Evolutionary conservation across 495 filamentous ascomycete species (phyloP).

Genomic region (Xylaria venustula): DNA sequence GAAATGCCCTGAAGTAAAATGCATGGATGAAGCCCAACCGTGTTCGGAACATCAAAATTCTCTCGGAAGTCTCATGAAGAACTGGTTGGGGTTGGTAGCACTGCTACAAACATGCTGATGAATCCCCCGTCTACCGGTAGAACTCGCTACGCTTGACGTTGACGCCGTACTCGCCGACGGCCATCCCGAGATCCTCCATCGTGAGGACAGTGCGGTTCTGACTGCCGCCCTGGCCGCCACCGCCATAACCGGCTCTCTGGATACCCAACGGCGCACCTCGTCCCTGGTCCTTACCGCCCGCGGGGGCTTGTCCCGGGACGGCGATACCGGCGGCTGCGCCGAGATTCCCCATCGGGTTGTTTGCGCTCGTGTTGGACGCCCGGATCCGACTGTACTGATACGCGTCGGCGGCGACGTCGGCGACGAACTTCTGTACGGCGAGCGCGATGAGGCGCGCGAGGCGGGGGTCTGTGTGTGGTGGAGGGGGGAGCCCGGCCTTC

Average conservation of each 20-base stretch:
- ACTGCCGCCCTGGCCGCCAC: constrained; percentile 84
- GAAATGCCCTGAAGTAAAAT: neutral
- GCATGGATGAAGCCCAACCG: neutral
- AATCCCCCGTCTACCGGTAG: constrained; percentile 63
- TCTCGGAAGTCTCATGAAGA: no score
- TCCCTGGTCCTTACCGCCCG: constrained; percentile 56
- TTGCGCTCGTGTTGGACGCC: constrained; percentile 79
- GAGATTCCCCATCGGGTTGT: constrained; percentile 84
- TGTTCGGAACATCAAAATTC: no score
- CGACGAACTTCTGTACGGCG: constrained; percentile 96
- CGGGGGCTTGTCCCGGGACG: constrained; percentile 57
- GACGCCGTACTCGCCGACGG: constrained; percentile 93
- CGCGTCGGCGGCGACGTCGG: constrained; percentile 94
- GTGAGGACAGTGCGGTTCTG: constrained; percentile 93
- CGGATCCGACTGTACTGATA: constrained; percentile 97
- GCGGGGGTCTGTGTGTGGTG: constrained; percentile 78
- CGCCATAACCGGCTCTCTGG: constrained; percentile 87
- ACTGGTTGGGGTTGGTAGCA: no score
- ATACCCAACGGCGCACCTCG: constrained; percentile 73
- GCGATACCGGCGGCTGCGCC: constrained; percentile 74
- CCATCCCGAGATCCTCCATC: constrained; percentile 98
- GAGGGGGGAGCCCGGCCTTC: constrained; percentile 86
- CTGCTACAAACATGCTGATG: no score
- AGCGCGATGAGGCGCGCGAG: constrained; percentile 91
- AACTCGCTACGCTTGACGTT: constrained; percentile 97